Evolutionary conservation across 208 protist species (phyloP), one percentile per base, ranked within the genome.

Genomic region (Zelonia costaricensis): DNA sequence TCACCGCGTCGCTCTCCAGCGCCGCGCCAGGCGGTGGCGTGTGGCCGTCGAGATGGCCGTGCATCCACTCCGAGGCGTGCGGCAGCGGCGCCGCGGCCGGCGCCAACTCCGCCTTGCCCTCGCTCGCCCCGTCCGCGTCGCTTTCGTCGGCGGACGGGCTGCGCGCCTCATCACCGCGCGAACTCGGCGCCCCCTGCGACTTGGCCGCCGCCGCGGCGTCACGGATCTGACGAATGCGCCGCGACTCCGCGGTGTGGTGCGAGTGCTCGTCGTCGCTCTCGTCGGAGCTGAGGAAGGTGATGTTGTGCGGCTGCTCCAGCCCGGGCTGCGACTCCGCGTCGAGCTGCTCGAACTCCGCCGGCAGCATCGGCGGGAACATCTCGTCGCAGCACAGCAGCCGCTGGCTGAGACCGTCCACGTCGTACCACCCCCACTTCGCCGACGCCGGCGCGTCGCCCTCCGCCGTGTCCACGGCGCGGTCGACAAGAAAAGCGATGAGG

Each of bases 241-340:
- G 81, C 30, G 74, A 76, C 67, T 90, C 77, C 1, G 76, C 71
- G 8, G 81, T 69, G 68, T 92, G 76, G 79, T 92, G 83, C 28
- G 82, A 89, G 66, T 92, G 83, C 58, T 84, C 83, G 22, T 56
- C 78, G 54, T 92, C 83, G 69, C 85, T 92, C 33, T 95, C 88
- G 64, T 95, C 88, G 46, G 80, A 89, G 76, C 85, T 91, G 38
- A 95, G 76, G 62, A 95, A 92, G 2, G 88, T 91, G 60, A 75
- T 70, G 31, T 67, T 62, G 76, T 92, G 88, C 44, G 54, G 65
- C 68, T 65, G 62, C 62, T 75, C 76, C 22, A 39, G 35, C 12
- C 61, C 62, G 39, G 77, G 72, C 42, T 64, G 57, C 0, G 39
- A 35, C 48, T 62, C 69, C 18, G 48, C 53, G 52, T 69, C 68